phyloP scores from a whole-genome alignment of 176 grass and related monocot genomes.

The Tillandsia fasciculata region DNA sequence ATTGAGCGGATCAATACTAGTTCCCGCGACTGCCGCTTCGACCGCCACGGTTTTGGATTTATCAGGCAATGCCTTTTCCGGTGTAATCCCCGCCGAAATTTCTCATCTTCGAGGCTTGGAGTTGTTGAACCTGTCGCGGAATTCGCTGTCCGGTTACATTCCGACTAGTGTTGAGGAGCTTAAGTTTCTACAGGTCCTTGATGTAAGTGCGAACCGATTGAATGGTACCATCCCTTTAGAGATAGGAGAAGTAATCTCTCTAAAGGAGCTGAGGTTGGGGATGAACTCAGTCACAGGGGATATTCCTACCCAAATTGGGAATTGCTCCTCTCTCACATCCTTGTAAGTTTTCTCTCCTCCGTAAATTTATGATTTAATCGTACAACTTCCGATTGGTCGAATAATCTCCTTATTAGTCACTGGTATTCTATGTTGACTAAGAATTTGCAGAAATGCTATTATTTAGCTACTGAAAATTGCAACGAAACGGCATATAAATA shows the following conservation, averaged over 20 bases:
- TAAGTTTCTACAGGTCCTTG: slow-evolving; percentile 66
- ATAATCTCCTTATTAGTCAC: too few relatives aligned
- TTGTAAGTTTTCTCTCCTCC: slow-evolving; percentile 50
- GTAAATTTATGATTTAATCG: neutral
- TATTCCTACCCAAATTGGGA: slow-evolving; percentile 63
- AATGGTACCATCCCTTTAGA: slow-evolving; percentile 54
- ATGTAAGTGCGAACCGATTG: slow-evolving; percentile 53
- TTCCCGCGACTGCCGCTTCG: slow-evolving; percentile 44
- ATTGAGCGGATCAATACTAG: slow-evolving; percentile 43
- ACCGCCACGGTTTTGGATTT: slow-evolving; percentile 53
- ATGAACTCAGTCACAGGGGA: slow-evolving; percentile 70
- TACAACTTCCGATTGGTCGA: too few relatives aligned
- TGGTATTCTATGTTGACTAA: too few relatives aligned
- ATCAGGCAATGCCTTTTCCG: slow-evolving; percentile 84
- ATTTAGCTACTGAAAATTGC: too few relatives aligned
- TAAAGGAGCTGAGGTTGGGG: slow-evolving; percentile 58
- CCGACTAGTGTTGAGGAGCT: slow-evolving; percentile 44
- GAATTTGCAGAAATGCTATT: too few relatives aligned
- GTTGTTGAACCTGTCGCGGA: slow-evolving; percentile 70
- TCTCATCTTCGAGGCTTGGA: slow-evolving; percentile 43
- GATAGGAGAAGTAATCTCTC: slow-evolving; percentile 35
- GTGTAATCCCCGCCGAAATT: slow-evolving; percentile 50
- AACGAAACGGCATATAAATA: too few relatives aligned
- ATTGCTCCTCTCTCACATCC: slow-evolving; percentile 47
- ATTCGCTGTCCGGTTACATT: slow-evolving; percentile 52